These are phyloP conservation scores for Pochonia chlamydosporia DNA, from an alignment of 2,329 filamentous ascomycete species.

Conservation along the genomic window DNA sequence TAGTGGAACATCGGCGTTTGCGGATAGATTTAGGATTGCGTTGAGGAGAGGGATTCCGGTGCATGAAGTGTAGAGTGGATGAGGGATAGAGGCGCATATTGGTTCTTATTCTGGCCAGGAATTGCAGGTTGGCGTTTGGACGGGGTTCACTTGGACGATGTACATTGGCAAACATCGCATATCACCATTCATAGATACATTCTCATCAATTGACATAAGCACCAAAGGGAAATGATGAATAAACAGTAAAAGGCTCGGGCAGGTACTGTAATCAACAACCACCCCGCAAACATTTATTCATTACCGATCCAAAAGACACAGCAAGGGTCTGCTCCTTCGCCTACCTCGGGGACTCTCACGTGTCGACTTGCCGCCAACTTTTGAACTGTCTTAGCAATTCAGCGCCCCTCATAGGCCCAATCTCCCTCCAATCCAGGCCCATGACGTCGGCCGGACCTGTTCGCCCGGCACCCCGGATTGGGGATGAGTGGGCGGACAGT, in stretches of 20 bases:
- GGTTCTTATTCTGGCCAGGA: not conserved
- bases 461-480: conserved; percentile 8
- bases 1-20: conserved; percentile 43
- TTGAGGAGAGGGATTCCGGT: conserved; percentile 28
- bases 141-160: no score
- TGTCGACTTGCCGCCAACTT: not conserved
- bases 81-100: not conserved
- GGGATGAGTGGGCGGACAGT: not conserved
- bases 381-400: conserved; percentile 3
- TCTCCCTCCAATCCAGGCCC: not conserved
- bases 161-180: no score
- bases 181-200: no score
- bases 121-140: not conserved
- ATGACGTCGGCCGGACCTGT: conserved; percentile 6
- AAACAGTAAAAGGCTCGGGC: no score
- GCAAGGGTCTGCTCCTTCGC: not conserved
- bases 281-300: no score
- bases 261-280: no score
- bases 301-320: no score
- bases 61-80: conserved; percentile 5
- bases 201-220: no score
- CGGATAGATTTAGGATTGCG: conserved; percentile 44
- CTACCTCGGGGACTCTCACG: not conserved
- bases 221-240: no score
- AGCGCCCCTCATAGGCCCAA: conserved; percentile 7